Base-by-base conservation (phyloP, 2,329 filamentous ascomycete genomes). In the Cladosporium sp. region DNA sequence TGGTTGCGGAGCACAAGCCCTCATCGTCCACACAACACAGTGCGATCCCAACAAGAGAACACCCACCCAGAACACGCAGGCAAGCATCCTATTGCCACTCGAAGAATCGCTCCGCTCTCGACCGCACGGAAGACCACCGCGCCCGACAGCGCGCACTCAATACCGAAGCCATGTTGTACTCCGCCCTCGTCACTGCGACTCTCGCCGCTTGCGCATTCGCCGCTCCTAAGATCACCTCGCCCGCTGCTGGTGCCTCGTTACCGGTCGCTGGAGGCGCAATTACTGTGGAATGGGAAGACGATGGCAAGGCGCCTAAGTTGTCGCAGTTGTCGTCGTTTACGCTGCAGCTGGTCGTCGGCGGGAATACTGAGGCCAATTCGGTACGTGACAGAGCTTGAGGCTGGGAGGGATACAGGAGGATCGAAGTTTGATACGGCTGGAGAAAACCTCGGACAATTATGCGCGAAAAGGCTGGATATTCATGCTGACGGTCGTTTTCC, bases 331-430 rank as follows among this genome's bases (percentile, higher is more conserved):
- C 77, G 2, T 79, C 80, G 21, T 91, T 87, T 74, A 79, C 85
- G 67, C 75, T 91, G 57, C 85, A 84, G 69, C 78, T 91, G 25
- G 86, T 85, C 71, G 84, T 85, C 7, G 88, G 88, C 63, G 86
- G 87, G 54, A 86, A 88, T 43, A 65, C 63, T 26, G 63, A 49
- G 1, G 32, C 39, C 14, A 49, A 58, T 23, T 65, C 63, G 49
- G 63, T 65, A 46, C 36, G 63, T 59, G 28, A 56, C 32, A 30
- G 39, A 36, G 3, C 16, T 25, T 6, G 23, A 28, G n/a, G 34
- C 34, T 32, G 28, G 32, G 23, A 46, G 13, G 39, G 10, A 1
- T 46, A 46, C n/a, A 46, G 39, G 10, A 10, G 21, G n/a, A 46
- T 23, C 5, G 39, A 46, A 3, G 18, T 2, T 10, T 8, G 6